A percentile compares a stretch with the other conserved stretches of the same genome.
phyloP scores from a whole-genome alignment of 495 filamentous ascomycete species.

The Beverwykella pulmonaria region DNA sequence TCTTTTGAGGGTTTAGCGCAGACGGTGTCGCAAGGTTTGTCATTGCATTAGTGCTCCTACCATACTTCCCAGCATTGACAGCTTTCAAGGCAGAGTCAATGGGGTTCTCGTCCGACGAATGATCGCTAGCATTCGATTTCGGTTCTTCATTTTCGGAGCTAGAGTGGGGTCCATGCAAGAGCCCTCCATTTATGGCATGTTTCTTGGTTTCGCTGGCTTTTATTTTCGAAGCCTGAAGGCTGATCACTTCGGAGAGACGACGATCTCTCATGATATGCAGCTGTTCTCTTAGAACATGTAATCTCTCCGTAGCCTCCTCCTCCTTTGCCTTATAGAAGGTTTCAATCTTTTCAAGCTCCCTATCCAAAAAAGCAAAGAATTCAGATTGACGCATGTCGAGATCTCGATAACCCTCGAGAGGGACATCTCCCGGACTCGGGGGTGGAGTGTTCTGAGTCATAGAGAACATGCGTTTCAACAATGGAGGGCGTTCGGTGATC shows the following conservation, averaged over 20 bases:
- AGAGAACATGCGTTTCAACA: constrained; percentile 51
- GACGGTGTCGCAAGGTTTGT: constrained; percentile 55
- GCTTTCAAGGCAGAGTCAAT: constrained; percentile 43
- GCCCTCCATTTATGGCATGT: not conserved
- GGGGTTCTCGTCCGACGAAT: constrained; percentile 26
- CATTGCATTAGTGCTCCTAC: constrained; percentile 62
- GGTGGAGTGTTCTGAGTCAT: constrained; percentile 35
- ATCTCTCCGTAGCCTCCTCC: constrained; percentile 70
- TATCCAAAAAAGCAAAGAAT: constrained; percentile 78
- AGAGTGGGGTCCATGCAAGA: constrained; percentile 12
- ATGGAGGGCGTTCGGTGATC: constrained; percentile 28
- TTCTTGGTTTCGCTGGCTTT: constrained; percentile 35
- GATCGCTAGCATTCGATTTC: not conserved
- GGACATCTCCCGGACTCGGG: constrained; percentile 44
- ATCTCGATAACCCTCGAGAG: constrained; percentile 56
- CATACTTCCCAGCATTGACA: constrained; percentile 51
- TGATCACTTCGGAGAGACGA: constrained; percentile 68
- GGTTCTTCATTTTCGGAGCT: constrained; percentile 30
- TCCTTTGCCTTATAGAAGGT: constrained; percentile 82
- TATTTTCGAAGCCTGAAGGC: constrained; percentile 44
- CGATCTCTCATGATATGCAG: constrained; percentile 85
- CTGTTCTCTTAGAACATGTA: constrained; percentile 73
- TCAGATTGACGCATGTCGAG: constrained; percentile 67
- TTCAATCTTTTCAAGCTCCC: constrained; percentile 82
- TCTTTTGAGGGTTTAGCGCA: constrained; percentile 33